Percentiles rank a stretch among this genome's conserved stretches.
These are phyloP conservation scores for Neckera pumila DNA, from an alignment of 225 moss, liverwort and hornwort species.

Conservation along the genomic window DNA sequence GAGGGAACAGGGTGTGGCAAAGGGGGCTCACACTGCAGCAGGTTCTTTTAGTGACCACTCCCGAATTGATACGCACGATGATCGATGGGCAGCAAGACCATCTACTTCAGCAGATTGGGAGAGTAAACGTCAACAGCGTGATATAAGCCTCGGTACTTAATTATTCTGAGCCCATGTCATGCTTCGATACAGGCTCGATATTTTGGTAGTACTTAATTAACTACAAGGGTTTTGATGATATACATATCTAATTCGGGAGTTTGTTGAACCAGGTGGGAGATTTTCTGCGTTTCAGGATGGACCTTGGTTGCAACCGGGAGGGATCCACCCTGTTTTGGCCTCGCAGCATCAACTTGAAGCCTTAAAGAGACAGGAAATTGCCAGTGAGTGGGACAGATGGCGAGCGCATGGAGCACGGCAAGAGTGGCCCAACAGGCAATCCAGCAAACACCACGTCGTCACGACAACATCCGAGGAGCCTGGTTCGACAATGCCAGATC, in stretches of 20 bases:
- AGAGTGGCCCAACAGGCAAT: constrained; percentile 15
- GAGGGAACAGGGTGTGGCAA: constrained; percentile 10
- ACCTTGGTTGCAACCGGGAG: constrained; percentile 29
- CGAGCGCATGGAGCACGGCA: constrained; percentile 40
- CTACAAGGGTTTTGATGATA: background rate
- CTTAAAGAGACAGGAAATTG: constrained; percentile 20
- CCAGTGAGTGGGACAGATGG: constrained; percentile 45
- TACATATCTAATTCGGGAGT: background rate
- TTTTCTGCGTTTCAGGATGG: constrained; percentile 21
- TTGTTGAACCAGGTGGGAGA: constrained; percentile 18
- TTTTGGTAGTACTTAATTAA: background rate
- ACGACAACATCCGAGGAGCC: constrained; percentile 1
- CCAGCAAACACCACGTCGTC: background rate
- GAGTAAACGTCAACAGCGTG: constrained; percentile 13
- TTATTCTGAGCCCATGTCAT: background rate
- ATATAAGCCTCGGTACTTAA: constrained; percentile 18
- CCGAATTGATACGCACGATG: constrained; percentile 11
- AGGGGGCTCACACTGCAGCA: background rate
- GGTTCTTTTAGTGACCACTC: constrained; percentile 21
- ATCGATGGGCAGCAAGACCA: constrained; percentile 26
- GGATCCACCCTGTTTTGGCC: background rate
- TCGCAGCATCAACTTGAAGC: constrained; percentile 16
- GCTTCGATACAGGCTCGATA: background rate
- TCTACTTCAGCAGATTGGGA: constrained; percentile 30
- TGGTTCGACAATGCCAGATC: constrained; percentile 8